A percentile compares a stretch with the other conserved stretches of the same genome.
phyloP scores from a whole-genome alignment of 1,139 yeast genomes.

The Pichia inconspicua region DNA sequence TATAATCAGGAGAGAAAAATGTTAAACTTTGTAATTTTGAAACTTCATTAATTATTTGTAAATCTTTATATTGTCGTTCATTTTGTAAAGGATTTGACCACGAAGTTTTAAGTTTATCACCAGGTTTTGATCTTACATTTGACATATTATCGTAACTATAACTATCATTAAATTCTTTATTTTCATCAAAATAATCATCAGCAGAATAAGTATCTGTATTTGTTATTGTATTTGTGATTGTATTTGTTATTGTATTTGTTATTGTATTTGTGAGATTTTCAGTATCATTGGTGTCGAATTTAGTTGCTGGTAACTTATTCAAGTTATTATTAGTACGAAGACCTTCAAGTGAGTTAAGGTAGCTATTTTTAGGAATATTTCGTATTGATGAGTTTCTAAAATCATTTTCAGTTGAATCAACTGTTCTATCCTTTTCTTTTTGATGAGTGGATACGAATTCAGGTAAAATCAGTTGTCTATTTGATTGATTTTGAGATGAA shows the following conservation, averaged over 20 bases:
- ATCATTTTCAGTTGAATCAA: not conserved
- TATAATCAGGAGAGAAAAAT: conserved; percentile 58
- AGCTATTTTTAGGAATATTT: not conserved
- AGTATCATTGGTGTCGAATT: not conserved
- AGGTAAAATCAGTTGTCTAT: not conserved
- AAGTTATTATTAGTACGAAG: not conserved
- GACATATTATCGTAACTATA: conserved; percentile 10
- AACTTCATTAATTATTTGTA: conserved; percentile 80
- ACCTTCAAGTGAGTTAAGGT: not conserved
- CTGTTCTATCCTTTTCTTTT: not conserved
- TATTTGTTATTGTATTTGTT: conserved; percentile 3
- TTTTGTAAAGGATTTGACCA: conserved; percentile 50
- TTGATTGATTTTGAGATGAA: not conserved
- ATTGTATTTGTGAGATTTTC: not conserved
- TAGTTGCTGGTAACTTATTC: not conserved
- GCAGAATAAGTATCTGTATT: conserved; percentile 3
- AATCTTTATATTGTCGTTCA: conserved; percentile 81
- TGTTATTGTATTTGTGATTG: conserved; percentile 1
- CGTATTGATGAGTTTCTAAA: not conserved
- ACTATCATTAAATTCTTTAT: conserved; percentile 9
- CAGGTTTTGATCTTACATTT: conserved; percentile 20
- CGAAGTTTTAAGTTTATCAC: conserved; percentile 41
- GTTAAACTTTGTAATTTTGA: conserved; percentile 51
- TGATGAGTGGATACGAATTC: conserved; percentile 12
- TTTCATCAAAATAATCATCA: conserved; percentile 2